Conservation (phyloP, 495 filamentous ascomycete species). For the Entonaema liquescens region DNA sequence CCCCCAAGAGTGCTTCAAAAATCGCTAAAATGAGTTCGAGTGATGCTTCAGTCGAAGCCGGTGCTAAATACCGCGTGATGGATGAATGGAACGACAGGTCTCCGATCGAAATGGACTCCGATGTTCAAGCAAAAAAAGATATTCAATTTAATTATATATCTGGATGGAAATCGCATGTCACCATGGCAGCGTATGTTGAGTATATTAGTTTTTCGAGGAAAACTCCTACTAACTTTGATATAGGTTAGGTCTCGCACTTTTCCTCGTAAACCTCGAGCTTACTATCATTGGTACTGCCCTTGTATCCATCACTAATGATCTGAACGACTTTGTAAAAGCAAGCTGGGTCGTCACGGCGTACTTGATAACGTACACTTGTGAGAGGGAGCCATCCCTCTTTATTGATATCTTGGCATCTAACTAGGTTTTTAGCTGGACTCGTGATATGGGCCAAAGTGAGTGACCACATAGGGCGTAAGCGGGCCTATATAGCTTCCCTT, state of each 20-base stretch:
- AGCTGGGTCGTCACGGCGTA: conserved; percentile 62
- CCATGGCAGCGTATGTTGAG: neutral
- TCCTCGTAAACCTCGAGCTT: conserved; percentile 57
- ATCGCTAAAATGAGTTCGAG: too few relatives aligned
- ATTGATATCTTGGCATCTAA: neutral
- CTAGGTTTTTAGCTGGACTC: neutral
- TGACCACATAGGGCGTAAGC: conserved; percentile 35
- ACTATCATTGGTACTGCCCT: conserved; percentile 60
- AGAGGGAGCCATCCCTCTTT: neutral
- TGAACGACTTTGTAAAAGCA: conserved; percentile 53
- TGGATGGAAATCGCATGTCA: conserved; percentile 2
- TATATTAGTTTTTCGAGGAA: neutral
- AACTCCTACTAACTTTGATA: neutral
- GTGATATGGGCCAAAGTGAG: conserved; percentile 27
- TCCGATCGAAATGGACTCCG: neutral
- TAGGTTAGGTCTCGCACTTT: conserved; percentile 14
- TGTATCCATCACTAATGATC: conserved; percentile 56
- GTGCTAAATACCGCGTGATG: neutral
- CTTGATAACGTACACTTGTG: conserved; percentile 57
- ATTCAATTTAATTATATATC: neutral
- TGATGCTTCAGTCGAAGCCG: too few relatives aligned
- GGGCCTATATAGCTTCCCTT: conserved; percentile 4
- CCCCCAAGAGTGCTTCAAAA: too few relatives aligned
- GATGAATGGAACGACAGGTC: neutral
- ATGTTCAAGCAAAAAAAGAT: neutral